Evolutionary conservation across 139 green algal species (phyloP).

Genomic region (Astrephomene gubernaculifera): DNA sequence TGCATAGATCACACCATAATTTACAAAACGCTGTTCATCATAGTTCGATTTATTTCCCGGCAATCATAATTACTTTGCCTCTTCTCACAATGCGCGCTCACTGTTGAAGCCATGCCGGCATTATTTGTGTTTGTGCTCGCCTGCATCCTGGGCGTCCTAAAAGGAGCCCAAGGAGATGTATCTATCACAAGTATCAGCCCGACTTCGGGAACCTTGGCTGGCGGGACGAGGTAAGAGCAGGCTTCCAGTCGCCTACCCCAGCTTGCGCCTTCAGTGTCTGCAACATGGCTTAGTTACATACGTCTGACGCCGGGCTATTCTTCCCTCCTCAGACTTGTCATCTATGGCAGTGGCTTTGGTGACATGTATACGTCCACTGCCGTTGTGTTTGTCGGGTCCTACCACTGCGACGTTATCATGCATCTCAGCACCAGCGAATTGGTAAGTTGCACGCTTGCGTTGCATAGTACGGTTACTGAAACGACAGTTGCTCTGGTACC

Average conservation of each 20-base stretch:
- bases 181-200: background rate
- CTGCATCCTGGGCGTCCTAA: background rate
- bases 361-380: constrained; percentile 15
- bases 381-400: constrained; percentile 32
- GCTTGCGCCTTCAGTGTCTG: too few relatives aligned
- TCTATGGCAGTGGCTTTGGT: constrained; percentile 30
- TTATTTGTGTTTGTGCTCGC: background rate
- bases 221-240: constrained; percentile 11
- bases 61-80: too few relatives aligned
- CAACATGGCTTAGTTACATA: too few relatives aligned
- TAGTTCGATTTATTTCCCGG: too few relatives aligned
- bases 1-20: too few relatives aligned
- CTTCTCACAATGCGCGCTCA: too few relatives aligned
- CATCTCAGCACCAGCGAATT: constrained; percentile 31
- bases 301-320: background rate
- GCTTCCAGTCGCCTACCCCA: background rate
- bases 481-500: too few relatives aligned
- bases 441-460: background rate
- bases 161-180: background rate
- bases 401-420: constrained; percentile 40
- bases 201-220: background rate
- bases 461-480: too few relatives aligned
- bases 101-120: background rate
- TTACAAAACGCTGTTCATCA: too few relatives aligned
- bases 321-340: constrained; percentile 19